phyloP scores from a whole-genome alignment of 2,329 filamentous ascomycete genomes.

The Ophiognomonia clavigignenti-juglandacearum region DNA sequence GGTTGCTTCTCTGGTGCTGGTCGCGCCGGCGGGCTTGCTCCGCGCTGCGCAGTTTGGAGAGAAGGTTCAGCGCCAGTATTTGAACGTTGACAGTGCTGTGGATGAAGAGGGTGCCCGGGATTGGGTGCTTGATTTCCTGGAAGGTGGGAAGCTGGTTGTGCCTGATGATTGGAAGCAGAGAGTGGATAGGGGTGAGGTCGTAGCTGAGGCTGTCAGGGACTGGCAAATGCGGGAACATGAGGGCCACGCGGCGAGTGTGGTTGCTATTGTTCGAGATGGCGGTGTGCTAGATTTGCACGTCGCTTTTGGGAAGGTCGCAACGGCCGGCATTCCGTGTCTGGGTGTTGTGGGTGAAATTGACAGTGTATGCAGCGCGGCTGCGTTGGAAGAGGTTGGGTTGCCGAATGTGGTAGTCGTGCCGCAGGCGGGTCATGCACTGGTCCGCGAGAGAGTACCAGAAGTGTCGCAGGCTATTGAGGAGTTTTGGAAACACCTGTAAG shows the following conservation, averaged over 20 bases:
- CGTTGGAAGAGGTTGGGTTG: constrained; percentile 1
- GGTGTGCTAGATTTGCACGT: constrained; percentile 31
- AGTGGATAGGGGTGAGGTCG: constrained; percentile 35
- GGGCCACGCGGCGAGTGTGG: constrained; percentile 40
- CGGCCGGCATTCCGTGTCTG: neutral
- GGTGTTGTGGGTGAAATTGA: constrained; percentile 7
- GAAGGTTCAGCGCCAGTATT: constrained; percentile 18
- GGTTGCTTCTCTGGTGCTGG: constrained; percentile 31
- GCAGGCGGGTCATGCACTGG: constrained; percentile 6
- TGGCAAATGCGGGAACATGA: constrained; percentile 43
- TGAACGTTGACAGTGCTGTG: constrained; percentile 18
- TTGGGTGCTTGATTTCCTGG: constrained; percentile 35
- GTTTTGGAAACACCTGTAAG: too few relatives aligned
- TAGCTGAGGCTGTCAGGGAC: constrained; percentile 39
- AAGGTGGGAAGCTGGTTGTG: constrained; percentile 36
- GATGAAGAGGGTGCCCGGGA: constrained; percentile 27
- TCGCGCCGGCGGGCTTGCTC: constrained; percentile 45
- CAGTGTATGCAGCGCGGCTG: neutral
- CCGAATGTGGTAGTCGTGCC: neutral
- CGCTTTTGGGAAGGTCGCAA: constrained; percentile 18
- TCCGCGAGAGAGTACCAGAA: neutral
- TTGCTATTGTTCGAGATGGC: constrained; percentile 41
- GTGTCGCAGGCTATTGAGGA: constrained; percentile 1
- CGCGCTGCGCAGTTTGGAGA: constrained; percentile 23
- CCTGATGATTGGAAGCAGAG: constrained; percentile 39